A percentile compares a stretch with the other conserved stretches of the same genome.
These are phyloP conservation scores for Pyrenophora graminea DNA, from an alignment of 2,329 filamentous ascomycete species.

Conservation along the genomic window DNA sequence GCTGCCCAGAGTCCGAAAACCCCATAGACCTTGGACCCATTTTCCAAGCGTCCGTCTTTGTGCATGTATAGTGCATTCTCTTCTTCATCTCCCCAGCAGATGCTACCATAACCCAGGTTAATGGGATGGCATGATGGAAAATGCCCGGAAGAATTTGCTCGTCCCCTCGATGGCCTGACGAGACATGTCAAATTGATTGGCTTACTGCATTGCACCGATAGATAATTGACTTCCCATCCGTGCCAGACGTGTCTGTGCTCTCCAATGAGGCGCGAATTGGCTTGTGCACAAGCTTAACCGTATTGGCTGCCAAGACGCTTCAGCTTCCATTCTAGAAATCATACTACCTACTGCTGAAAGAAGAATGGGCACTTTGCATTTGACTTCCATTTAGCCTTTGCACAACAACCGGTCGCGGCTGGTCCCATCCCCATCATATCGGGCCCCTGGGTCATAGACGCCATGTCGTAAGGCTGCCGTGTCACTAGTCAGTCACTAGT, in stretches of 20 bases:
- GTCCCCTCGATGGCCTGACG: background rate
- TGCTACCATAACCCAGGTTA: no score
- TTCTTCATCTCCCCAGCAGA: no score
- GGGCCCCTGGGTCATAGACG: conserved; percentile 19
- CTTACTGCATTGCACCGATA: conserved; percentile 9
- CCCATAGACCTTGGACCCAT: conserved; percentile 20
- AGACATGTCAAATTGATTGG: no score
- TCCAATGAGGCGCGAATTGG: conserved; percentile 6
- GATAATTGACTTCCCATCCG: conserved; percentile 3
- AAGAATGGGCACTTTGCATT: conserved; percentile 8
- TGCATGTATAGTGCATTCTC: background rate
- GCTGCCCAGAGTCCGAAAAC: conserved; percentile 31
- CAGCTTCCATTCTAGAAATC: conserved; percentile 21
- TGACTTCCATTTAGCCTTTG: conserved; percentile 34
- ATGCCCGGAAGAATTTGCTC: conserved; percentile 34
- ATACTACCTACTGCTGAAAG: conserved; percentile 6
- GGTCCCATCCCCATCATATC: conserved; percentile 22
- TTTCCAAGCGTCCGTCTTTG: conserved; percentile 22
- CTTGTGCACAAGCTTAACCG: conserved; percentile 1
- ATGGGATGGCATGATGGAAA: background rate
- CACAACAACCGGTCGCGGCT: conserved; percentile 33
- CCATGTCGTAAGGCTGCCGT: conserved; percentile 11
- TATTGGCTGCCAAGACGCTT: conserved; percentile 15
- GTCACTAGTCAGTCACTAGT: background rate
- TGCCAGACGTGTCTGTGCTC: background rate